Evolutionary conservation across 208 protist genomes (phyloP).

Genomic region (Trichomonas tenax): DNA sequence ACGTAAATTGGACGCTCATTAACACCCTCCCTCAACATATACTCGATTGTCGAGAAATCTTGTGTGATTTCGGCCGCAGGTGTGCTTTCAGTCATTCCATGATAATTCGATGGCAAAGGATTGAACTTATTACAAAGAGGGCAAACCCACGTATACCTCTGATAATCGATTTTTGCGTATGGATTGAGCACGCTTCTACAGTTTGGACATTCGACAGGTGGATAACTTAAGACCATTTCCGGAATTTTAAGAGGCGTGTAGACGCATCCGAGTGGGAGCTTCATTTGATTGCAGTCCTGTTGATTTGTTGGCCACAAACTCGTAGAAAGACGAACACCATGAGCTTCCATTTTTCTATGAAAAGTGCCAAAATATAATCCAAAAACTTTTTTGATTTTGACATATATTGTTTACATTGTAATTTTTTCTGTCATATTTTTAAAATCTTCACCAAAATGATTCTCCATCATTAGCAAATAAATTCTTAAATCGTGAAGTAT

Average conservation of each 20-base stretch:
- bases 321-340: constrained; percentile 77
- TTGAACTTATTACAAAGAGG: constrained; percentile 76
- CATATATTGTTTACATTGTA: too few species aligned
- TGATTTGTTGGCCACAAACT: constrained; percentile 71
- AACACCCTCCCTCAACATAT: constrained; percentile 36
- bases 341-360: constrained; percentile 49
- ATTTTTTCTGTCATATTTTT: too few species aligned
- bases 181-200: neutral
- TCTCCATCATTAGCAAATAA: too few species aligned
- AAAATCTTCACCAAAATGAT: too few species aligned
- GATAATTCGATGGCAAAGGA: constrained; percentile 71
- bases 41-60: constrained; percentile 46
- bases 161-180: constrained; percentile 45
- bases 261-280: constrained; percentile 76
- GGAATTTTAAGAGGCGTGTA: constrained; percentile 79
- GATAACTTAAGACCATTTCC: neutral
- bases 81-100: constrained; percentile 62
- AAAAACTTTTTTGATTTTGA: too few species aligned
- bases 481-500: too few species aligned
- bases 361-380: too few species aligned
- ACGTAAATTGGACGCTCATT: constrained; percentile 58
- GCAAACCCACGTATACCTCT: constrained; percentile 66
- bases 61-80: constrained; percentile 65
- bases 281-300: constrained; percentile 71
- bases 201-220: neutral